Evolutionary conservation across 1,284 basidiomycete species (phyloP).

Genomic region (Singerocomus rubriflavus): DNA sequence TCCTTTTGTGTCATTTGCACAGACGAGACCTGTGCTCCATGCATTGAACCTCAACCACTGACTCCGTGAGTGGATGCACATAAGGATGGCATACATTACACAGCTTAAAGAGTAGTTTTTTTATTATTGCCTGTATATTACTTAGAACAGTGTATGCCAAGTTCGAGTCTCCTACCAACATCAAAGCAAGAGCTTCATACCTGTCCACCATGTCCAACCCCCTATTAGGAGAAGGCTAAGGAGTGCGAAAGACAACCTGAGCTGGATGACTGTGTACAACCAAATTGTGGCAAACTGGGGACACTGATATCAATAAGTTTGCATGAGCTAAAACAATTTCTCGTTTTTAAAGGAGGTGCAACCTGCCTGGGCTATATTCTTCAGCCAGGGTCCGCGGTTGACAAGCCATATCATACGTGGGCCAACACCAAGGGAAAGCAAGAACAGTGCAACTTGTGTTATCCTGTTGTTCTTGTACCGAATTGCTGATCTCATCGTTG

Average conservation of each 20-base stretch:
- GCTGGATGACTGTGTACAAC: conserved; percentile 68
- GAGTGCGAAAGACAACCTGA: conserved; percentile 60
- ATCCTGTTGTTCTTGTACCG: conserved; percentile 55
- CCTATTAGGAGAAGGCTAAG: conserved; percentile 52
- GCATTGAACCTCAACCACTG: not conserved
- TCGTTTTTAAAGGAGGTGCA: not conserved
- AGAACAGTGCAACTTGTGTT: conserved; percentile 56
- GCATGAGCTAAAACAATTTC: conserved; percentile 3
- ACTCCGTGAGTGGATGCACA: conserved; percentile 2
- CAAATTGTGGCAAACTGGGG: conserved; percentile 73
- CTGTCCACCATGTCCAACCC: conserved; percentile 58
- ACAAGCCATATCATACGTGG: conserved; percentile 67
- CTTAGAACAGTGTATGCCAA: not conserved
- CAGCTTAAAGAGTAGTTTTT: not conserved
- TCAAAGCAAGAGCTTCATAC: conserved; percentile 45
- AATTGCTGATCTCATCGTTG: conserved; percentile 42
- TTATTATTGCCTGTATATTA: conserved; percentile 1
- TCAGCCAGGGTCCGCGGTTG: conserved; percentile 60
- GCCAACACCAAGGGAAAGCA: conserved; percentile 55
- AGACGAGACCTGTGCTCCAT: conserved; percentile 3
- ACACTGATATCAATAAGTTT: conserved; percentile 40
- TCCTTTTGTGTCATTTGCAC: not conserved
- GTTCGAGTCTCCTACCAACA: not conserved
- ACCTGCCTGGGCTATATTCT: conserved; percentile 69
- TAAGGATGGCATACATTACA: conserved; percentile 18